These are phyloP conservation scores for Kodamaea leandrae DNA, from an alignment of 805 yeast species.

Conservation along the genomic window DNA sequence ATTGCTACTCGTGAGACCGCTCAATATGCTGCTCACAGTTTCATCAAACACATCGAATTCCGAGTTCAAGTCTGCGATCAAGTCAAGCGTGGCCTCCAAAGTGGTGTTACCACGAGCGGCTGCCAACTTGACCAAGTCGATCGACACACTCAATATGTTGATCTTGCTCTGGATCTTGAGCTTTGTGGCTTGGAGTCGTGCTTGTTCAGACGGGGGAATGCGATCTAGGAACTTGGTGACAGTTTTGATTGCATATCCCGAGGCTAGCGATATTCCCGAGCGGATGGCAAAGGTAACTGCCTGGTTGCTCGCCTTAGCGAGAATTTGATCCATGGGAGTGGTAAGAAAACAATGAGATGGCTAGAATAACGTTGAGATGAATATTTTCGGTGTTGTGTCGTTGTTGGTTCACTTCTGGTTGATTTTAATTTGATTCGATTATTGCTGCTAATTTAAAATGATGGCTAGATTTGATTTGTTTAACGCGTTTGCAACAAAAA, in stretches of 20 bases:
- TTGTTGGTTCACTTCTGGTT: no score
- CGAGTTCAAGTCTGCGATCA: constrained; percentile 53
- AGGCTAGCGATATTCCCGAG: constrained; percentile 72
- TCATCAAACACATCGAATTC: constrained; percentile 60
- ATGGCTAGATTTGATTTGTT: neutral
- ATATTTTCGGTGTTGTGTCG: no score
- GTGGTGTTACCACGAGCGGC: constrained; percentile 62
- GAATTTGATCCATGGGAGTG: constrained; percentile 38
- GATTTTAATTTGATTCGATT: no score
- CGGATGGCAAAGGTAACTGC: constrained; percentile 78
- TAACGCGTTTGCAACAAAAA: neutral
- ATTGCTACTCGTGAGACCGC: constrained; percentile 25
- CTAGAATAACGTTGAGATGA: no score
- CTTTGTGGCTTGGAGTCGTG: constrained; percentile 39
- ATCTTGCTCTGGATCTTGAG: constrained; percentile 55
- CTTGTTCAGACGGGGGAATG: constrained; percentile 54
- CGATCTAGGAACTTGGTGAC: constrained; percentile 54
- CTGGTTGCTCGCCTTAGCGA: constrained; percentile 64
- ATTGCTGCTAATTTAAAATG: neutral
- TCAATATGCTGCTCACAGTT: constrained; percentile 41
- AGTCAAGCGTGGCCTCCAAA: constrained; percentile 50
- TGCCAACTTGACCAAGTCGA: constrained; percentile 61
- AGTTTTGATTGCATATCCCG: constrained; percentile 67
- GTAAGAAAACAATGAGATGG: no score
- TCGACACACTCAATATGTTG: constrained; percentile 60